Percentiles rank a stretch among this genome's conserved stretches.
These are phyloP conservation scores for Antitrichia curtipendula DNA, from an alignment of 225 moss, liverwort and hornwort genomes.

Conservation along the genomic window DNA sequence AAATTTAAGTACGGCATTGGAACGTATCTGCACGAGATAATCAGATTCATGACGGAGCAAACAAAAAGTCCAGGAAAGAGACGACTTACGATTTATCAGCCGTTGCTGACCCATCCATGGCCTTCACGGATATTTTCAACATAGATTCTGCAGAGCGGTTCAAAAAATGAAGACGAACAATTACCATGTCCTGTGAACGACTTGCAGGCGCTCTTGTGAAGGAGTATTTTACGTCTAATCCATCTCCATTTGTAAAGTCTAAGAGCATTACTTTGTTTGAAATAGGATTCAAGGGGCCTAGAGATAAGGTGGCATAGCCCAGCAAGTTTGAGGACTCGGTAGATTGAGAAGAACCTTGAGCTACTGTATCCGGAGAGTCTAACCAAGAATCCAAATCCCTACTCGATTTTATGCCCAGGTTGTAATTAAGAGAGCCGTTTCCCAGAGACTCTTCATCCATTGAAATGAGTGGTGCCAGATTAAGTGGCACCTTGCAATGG, in stretches of 20 bases:
- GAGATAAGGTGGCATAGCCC: constrained; percentile 56
- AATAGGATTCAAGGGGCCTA: constrained; percentile 37
- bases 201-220: constrained; percentile 20
- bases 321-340: constrained; percentile 20
- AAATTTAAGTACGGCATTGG: not conserved
- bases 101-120: constrained; percentile 13
- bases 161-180: constrained; percentile 42
- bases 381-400: constrained; percentile 78
- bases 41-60: not conserved
- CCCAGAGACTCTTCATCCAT: constrained; percentile 27
- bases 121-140: constrained; percentile 40
- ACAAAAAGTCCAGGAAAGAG: not conserved
- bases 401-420: constrained; percentile 25
- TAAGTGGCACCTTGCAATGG: not conserved
- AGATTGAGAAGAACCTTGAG: constrained; percentile 5
- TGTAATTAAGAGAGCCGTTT: constrained; percentile 3
- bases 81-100: constrained; percentile 37
- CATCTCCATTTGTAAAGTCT: constrained; percentile 90
- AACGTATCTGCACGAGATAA: not conserved
- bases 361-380: constrained; percentile 39
- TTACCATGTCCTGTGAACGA: constrained; percentile 23
- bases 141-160: constrained; percentile 58
- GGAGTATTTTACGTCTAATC: constrained; percentile 66
- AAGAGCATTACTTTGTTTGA: constrained; percentile 38
- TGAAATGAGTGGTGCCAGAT: constrained; percentile 40